Conservation (phyloP, 2,329 filamentous ascomycete genomes). For the Colletotrichum incanum region DNA sequence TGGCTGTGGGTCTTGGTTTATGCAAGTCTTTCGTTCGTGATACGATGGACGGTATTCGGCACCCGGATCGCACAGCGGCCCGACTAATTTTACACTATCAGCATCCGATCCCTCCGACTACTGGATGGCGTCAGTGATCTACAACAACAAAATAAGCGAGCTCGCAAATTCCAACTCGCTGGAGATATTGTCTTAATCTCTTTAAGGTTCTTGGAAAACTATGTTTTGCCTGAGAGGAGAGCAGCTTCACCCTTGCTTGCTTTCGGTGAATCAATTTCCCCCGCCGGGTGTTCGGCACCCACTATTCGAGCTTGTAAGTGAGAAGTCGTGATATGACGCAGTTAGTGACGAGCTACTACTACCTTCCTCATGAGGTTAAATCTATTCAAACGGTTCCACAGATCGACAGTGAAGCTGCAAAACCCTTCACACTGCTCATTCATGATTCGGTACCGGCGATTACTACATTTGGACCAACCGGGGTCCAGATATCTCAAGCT, state of each 20-base stretch:
- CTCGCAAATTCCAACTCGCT: too few species aligned
- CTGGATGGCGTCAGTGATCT: background rate
- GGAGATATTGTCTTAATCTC: background rate
- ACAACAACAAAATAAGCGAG: background rate
- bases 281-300: background rate
- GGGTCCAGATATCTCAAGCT: background rate
- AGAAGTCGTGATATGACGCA: background rate
- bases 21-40: background rate
- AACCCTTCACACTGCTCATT: background rate
- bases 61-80: background rate
- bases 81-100: background rate
- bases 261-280: background rate
- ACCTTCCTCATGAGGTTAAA: slow-evolving; percentile 13
- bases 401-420: background rate
- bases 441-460: background rate
- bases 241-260: background rate
- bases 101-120: background rate
- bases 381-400: background rate
- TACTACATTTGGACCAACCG: background rate
- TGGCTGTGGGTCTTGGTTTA: background rate
- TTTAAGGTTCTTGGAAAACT: background rate
- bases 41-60: background rate
- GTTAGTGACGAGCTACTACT: background rate
- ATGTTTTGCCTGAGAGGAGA: background rate
- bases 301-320: background rate